These are phyloP conservation scores for Trichomonascus vanleenenianus DNA, from an alignment of 805 yeast species.

Conservation along the genomic window DNA sequence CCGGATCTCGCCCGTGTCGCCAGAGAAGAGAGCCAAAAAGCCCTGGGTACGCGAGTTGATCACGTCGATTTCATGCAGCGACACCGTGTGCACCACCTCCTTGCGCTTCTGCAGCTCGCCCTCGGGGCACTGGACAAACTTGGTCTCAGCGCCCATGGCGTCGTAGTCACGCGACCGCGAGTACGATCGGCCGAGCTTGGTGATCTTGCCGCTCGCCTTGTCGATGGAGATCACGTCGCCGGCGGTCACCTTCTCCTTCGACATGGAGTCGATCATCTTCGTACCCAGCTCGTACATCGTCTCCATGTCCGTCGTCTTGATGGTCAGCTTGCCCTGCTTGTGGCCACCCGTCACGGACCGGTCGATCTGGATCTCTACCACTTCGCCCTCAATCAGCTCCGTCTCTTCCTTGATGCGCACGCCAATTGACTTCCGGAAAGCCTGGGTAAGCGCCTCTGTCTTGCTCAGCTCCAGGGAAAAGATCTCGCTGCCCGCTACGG, in stretches of 20 bases:
- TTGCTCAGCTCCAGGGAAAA: conserved; percentile 87
- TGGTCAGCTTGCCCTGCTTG: conserved; percentile 95
- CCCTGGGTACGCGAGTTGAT: conserved; percentile 98
- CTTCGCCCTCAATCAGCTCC: conserved; percentile 97
- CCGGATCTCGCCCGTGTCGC: conserved; percentile 96
- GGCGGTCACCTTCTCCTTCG: conserved; percentile 91
- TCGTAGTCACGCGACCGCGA: conserved; percentile 96
- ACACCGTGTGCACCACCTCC: conserved; percentile 95
- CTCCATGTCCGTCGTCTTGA: conserved; percentile 97
- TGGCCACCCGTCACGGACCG: conserved; percentile 95
- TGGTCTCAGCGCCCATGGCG: conserved; percentile 97
- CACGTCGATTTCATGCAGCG: conserved; percentile 94
- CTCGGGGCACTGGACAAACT: conserved; percentile 96
- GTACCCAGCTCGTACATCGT: conserved; percentile 92
- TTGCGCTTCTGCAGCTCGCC: conserved; percentile 96
- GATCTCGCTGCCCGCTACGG: conserved; percentile 90
- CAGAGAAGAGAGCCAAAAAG: conserved; percentile 87
- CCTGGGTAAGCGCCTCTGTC: conserved; percentile 94
- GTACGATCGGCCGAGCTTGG: conserved; percentile 91
- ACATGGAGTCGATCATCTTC: conserved; percentile 89
- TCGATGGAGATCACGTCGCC: conserved; percentile 96
- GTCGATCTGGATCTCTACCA: conserved; percentile 92
- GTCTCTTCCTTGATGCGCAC: conserved; percentile 93
- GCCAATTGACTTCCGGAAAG: conserved; percentile 93
- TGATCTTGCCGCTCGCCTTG: conserved; percentile 89